These are phyloP conservation scores for Mortierella sp. DNA, from an alignment of 371 early-diverging fungal species.

Conservation along the genomic window DNA sequence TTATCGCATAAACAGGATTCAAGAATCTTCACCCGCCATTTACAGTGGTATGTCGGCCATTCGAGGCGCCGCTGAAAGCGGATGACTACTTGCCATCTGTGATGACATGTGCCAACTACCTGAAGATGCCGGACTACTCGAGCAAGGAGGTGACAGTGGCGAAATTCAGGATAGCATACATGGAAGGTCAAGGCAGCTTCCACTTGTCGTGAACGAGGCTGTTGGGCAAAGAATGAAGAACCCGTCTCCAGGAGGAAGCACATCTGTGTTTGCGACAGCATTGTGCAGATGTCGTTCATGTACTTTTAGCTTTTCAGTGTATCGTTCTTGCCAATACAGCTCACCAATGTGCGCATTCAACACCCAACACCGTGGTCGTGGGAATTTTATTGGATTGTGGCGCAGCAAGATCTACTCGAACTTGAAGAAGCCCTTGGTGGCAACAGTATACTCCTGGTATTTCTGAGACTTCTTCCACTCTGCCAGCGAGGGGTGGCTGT, in stretches of 20 bases:
- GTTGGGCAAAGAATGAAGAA: not conserved
- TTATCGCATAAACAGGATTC: slow-evolving; percentile 66
- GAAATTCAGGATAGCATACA: slow-evolving; percentile 77
- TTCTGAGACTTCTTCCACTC: slow-evolving; percentile 15
- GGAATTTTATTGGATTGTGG: no score
- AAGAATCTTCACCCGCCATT: slow-evolving; percentile 84
- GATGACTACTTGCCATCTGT: slow-evolving; percentile 93
- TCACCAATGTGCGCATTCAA: no score
- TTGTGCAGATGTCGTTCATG: not conserved
- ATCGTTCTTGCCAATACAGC: no score
- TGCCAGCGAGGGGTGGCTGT: slow-evolving; percentile 12
- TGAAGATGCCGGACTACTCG: slow-evolving; percentile 93
- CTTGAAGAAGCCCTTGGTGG: slow-evolving; percentile 21
- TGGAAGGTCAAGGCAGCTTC: slow-evolving; percentile 90
- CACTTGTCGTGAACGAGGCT: slow-evolving; percentile 70
- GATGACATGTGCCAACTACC: slow-evolving; percentile 96
- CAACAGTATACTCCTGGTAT: slow-evolving; percentile 20
- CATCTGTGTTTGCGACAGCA: not conserved
- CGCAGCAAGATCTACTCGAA: slow-evolving; percentile 10
- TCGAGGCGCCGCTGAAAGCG: slow-evolving; percentile 70
- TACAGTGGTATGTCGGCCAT: slow-evolving; percentile 87
- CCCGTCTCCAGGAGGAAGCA: not conserved
- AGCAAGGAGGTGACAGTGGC: slow-evolving; percentile 71
- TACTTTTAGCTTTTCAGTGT: slow-evolving; percentile 5
- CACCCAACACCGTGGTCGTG: no score